Conservation (phyloP, 768 basidiomycete species). For the Inosperma sp. region DNA sequence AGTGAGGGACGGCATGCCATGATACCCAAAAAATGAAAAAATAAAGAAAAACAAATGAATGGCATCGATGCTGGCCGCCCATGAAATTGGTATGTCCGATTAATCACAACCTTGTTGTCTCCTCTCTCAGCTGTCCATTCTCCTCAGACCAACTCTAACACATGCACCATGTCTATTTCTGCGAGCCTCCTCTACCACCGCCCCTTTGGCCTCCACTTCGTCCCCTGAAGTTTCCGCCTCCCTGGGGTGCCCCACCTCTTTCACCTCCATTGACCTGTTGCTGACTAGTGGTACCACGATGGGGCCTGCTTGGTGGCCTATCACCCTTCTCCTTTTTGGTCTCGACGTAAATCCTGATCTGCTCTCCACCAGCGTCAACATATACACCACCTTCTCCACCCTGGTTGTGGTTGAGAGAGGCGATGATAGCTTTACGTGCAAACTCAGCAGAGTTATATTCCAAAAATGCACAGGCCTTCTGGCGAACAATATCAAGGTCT, state of each 20-base stretch:
- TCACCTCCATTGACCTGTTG: slow-evolving; percentile 48
- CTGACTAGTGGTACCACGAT: slow-evolving; percentile 49
- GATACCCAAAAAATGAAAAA: not conserved
- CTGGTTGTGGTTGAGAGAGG: slow-evolving; percentile 56
- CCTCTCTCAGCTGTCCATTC: not conserved
- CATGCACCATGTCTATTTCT: slow-evolving; percentile 8
- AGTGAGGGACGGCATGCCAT: not conserved
- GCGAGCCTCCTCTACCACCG: slow-evolving; percentile 25
- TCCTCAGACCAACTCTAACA: not conserved
- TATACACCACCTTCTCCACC: slow-evolving; percentile 91
- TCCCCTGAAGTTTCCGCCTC: slow-evolving; percentile 24
- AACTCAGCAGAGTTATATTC: slow-evolving; percentile 76
- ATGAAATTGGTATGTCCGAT: no score
- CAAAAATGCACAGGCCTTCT: slow-evolving; percentile 90
- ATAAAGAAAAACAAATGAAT: not conserved
- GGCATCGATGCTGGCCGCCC: no score
- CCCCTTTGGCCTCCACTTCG: slow-evolving; percentile 26
- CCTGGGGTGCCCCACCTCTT: slow-evolving; percentile 33
- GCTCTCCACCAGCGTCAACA: slow-evolving; percentile 54
- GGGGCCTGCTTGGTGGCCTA: slow-evolving; percentile 55
- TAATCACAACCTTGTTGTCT: not conserved
- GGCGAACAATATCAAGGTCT: slow-evolving; percentile 83
- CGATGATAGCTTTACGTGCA: slow-evolving; percentile 81
- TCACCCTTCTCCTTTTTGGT: slow-evolving; percentile 89
- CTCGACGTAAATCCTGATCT: slow-evolving; percentile 69